These are phyloP conservation scores for Lodderomyces oxycetoniae DNA, from an alignment of 1,139 yeast species.

Conservation along the genomic window DNA sequence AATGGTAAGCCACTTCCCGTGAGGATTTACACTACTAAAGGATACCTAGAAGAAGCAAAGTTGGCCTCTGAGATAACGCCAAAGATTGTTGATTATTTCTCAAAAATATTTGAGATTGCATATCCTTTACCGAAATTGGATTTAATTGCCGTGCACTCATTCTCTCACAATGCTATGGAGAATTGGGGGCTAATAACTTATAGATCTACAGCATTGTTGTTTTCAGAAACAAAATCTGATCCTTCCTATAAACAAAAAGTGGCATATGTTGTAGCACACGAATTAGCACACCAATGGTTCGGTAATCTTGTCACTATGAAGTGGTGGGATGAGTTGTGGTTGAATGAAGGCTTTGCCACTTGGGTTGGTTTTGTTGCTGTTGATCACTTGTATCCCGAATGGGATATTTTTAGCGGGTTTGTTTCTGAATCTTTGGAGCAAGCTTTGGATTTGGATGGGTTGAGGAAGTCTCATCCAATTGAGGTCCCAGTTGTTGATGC, in stretches of 20 bases:
- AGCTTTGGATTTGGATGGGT: conserved; percentile 66
- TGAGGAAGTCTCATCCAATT: conserved; percentile 77
- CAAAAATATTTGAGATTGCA: conserved; percentile 57
- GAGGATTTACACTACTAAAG: conserved; percentile 62
- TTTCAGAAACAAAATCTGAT: conserved; percentile 61
- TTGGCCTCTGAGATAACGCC: conserved; percentile 66
- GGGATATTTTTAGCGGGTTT: conserved; percentile 79
- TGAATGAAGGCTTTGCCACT: conserved; percentile 86
- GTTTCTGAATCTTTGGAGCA: conserved; percentile 65
- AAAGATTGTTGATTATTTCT: conserved; percentile 62
- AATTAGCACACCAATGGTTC: conserved; percentile 92
- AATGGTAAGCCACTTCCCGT: conserved; percentile 62
- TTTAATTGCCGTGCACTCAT: conserved; percentile 71
- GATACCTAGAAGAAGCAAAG: conserved; percentile 53
- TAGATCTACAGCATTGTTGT: conserved; percentile 70
- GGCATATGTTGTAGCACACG: conserved; percentile 86
- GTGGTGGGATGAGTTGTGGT: conserved; percentile 94
- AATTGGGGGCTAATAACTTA: conserved; percentile 86
- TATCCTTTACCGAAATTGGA: conserved; percentile 75
- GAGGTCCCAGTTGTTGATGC: conserved; percentile 80
- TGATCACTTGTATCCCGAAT: conserved; percentile 73
- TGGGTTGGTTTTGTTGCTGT: conserved; percentile 84
- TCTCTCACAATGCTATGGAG: conserved; percentile 84
- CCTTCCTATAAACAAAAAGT: conserved; percentile 70
- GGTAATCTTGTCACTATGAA: conserved; percentile 91